Conservation (phyloP, 352 stramenopile genomes). For the Pythium periplocum region DNA sequence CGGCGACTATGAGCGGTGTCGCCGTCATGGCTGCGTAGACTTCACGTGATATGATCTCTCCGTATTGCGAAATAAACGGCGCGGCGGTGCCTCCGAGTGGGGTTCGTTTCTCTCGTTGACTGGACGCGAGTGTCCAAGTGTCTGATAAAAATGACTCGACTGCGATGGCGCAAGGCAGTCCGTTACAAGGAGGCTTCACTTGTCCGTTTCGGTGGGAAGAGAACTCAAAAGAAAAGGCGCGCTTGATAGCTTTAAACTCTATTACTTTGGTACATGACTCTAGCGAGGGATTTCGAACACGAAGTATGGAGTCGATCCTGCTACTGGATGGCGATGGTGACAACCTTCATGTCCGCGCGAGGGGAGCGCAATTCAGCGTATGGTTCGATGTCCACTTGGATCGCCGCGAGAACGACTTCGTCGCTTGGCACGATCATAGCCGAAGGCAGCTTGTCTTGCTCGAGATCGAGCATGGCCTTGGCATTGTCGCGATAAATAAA, state of each 20-base stretch:
- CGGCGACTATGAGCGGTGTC: slow-evolving; percentile 15
- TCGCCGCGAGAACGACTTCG: slow-evolving; percentile 6
- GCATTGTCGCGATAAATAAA: slow-evolving; percentile 37
- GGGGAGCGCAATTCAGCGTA: slow-evolving; percentile 12
- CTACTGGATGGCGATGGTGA: not conserved
- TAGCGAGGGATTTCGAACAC: too few relatives aligned
- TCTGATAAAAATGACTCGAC: not conserved
- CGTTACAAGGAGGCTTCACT: not conserved
- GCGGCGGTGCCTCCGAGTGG: not conserved
- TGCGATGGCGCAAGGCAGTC: not conserved
- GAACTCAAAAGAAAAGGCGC: too few relatives aligned
- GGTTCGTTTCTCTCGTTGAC: not conserved
- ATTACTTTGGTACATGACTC: too few relatives aligned
- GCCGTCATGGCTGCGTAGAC: slow-evolving; percentile 4
- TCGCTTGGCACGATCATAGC: not conserved
- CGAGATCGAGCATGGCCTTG: not conserved
- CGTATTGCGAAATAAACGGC: not conserved
- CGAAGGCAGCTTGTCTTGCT: not conserved
- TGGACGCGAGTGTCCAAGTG: not conserved
- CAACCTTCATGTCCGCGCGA: not conserved
- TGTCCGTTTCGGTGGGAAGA: not conserved
- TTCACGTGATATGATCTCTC: not conserved
- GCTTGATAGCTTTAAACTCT: too few relatives aligned
- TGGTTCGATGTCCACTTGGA: slow-evolving; percentile 10
- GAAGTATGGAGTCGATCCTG: not conserved